Conservation (phyloP, 805 yeast species). For the Ogataea dorogensis region DNA sequence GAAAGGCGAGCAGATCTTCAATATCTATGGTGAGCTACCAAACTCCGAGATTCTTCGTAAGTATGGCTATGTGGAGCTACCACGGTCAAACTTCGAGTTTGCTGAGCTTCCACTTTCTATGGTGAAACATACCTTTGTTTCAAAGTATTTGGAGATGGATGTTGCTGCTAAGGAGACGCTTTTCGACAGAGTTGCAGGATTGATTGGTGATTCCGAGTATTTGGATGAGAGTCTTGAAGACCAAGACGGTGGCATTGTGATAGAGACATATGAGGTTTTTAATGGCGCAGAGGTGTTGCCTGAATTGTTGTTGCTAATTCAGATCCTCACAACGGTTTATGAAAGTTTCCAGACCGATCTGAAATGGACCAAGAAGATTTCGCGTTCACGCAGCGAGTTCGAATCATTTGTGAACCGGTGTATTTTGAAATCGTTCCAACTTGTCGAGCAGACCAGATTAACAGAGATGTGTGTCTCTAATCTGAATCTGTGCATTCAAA, state of each 20-base stretch:
- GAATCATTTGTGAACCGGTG: conserved; percentile 45
- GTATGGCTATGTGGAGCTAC: conserved; percentile 83
- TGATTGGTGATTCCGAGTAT: conserved; percentile 36
- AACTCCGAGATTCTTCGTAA: conserved; percentile 87
- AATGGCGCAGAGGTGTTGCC: conserved; percentile 54
- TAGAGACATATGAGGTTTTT: conserved; percentile 65
- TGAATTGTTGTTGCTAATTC: conserved; percentile 56
- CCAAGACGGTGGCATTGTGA: conserved; percentile 37
- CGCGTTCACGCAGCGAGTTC: conserved; percentile 28
- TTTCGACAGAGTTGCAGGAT: conserved; percentile 38
- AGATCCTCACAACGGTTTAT: conserved; percentile 44
- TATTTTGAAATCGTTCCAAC: conserved; percentile 58
- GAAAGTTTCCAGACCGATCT: conserved; percentile 31
- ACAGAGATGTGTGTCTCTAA: conserved; percentile 37
- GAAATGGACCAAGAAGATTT: conserved; percentile 33
- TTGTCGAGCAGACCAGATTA: conserved; percentile 50
- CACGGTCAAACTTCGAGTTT: conserved; percentile 72
- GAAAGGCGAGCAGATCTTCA: conserved; percentile 74
- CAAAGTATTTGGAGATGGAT: conserved; percentile 26
- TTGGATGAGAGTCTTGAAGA: conserved; percentile 34
- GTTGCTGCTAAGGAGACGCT: conserved; percentile 17
- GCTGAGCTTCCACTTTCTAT: conserved; percentile 62
- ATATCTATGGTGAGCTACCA: conserved; percentile 88
- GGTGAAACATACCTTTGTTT: conserved; percentile 39
- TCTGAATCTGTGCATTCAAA: conserved; percentile 34